A percentile compares a stretch with the other conserved stretches of the same genome.
These are phyloP conservation scores for Cyberlindnera amylophila DNA, from an alignment of 805 yeast genomes.

Conservation along the genomic window DNA sequence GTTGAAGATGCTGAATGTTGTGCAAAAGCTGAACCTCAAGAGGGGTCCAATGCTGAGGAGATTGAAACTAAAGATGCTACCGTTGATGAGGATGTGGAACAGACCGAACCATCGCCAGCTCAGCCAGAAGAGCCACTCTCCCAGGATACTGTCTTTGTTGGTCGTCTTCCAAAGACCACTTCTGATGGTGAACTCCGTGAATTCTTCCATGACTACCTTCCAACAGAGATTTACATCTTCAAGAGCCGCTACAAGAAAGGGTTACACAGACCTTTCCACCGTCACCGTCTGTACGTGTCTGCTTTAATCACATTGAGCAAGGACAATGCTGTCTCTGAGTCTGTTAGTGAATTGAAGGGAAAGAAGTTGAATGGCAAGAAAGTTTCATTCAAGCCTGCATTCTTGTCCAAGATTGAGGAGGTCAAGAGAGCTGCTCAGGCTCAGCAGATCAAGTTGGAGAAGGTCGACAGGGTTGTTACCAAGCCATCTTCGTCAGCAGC, in stretches of 20 bases:
- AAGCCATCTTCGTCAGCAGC: conserved; percentile 2
- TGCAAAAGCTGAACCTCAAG: neutral
- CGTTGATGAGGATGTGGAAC: neutral
- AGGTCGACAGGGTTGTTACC: conserved; percentile 13
- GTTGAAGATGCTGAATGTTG: neutral
- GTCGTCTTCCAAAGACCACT: conserved; percentile 35
- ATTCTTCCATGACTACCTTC: conserved; percentile 41
- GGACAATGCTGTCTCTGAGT: conserved; percentile 36
- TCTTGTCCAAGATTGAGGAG: conserved; percentile 40
- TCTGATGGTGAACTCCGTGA: conserved; percentile 43
- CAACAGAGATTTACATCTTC: conserved; percentile 46
- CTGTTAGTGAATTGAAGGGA: conserved; percentile 37
- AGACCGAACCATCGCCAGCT: neutral
- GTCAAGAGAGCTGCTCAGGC: conserved; percentile 36
- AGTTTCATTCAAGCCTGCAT: conserved; percentile 38
- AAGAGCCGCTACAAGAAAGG: conserved; percentile 32
- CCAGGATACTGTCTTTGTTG: conserved; percentile 43
- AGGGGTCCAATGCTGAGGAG: neutral
- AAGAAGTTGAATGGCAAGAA: conserved; percentile 36
- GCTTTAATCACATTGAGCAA: conserved; percentile 50
- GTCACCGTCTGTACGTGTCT: conserved; percentile 36
- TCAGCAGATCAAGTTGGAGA: conserved; percentile 16
- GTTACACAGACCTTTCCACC: conserved; percentile 26
- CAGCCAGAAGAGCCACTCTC: conserved; percentile 27
- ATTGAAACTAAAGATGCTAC: neutral